Evolutionary conservation across 1,284 basidiomycete genomes (phyloP).

Genomic region (Takashimella tepidaria): DNA sequence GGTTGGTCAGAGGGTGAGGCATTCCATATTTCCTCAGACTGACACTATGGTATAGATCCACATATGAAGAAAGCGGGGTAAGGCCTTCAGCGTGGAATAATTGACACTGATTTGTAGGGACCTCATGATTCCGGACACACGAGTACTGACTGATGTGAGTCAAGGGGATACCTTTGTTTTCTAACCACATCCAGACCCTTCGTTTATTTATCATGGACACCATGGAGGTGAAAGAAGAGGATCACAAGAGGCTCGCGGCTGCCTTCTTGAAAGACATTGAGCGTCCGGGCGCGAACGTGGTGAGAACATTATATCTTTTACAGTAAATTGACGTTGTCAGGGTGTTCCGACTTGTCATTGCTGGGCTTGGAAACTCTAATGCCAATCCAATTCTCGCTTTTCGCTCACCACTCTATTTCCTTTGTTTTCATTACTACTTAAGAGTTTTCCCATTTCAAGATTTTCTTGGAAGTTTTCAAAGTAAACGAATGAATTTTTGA

Average conservation of each 20-base stretch:
- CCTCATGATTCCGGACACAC: constrained; percentile 3
- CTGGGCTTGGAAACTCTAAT: constrained; percentile 4
- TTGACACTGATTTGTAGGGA: not conserved
- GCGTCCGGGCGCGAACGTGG: not conserved
- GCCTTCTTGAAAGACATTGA: constrained; percentile 4
- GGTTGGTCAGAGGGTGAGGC: constrained; percentile 5
- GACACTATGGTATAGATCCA: not conserved
- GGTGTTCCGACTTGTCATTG: constrained; percentile 2
- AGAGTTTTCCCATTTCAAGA: too few species aligned
- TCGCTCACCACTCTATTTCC: too few species aligned
- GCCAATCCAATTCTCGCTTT: too few species aligned
- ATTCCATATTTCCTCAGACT: not conserved
- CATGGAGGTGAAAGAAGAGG: not conserved
- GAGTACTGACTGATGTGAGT: constrained; percentile 1
- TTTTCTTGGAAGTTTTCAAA: too few species aligned
- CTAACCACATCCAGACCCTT: not conserved
- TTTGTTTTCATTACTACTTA: too few species aligned
- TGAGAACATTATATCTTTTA: not conserved
- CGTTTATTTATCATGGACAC: constrained; percentile 3
- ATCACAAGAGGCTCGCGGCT: not conserved
- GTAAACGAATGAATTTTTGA: too few species aligned
- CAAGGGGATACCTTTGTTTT: too few species aligned
- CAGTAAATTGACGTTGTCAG: not conserved
- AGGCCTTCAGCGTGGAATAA: not conserved
- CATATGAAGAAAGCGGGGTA: constrained; percentile 4